phyloP scores from a whole-genome alignment of 2,329 filamentous ascomycete species.

The Aspergillus pseudoviridinutans region DNA sequence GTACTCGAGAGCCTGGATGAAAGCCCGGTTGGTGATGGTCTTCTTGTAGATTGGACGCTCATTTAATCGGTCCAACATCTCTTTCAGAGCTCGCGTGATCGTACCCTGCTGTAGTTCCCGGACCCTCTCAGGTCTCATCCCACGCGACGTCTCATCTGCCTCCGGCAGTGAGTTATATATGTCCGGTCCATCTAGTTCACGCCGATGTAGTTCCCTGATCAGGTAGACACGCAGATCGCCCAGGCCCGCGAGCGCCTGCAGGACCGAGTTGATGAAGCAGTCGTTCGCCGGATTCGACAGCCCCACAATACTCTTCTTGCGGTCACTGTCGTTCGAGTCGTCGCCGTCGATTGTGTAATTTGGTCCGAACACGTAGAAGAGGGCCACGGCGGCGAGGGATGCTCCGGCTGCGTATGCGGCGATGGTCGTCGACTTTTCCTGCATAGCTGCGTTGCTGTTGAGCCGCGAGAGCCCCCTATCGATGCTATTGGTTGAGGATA shows the following conservation, averaged over 20 bases:
- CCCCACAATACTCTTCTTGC: slow-evolving; percentile 85
- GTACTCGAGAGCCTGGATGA: slow-evolving; percentile 76
- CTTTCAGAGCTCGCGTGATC: slow-evolving; percentile 83
- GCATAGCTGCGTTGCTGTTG: slow-evolving; percentile 52
- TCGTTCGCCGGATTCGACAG: slow-evolving; percentile 89
- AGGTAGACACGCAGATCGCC: slow-evolving; percentile 86
- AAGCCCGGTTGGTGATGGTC: slow-evolving; percentile 81
- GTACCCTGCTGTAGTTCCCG: slow-evolving; percentile 69
- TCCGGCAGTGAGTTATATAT: slow-evolving; percentile 65
- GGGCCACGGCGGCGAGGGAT: slow-evolving; percentile 86
- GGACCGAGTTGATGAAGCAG: slow-evolving; percentile 93
- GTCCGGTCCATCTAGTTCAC: slow-evolving; percentile 71
- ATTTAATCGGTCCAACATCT: slow-evolving; percentile 87
- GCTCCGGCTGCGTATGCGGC: slow-evolving; percentile 93
- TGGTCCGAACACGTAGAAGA: slow-evolving; percentile 97
- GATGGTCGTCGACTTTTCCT: slow-evolving; percentile 75
- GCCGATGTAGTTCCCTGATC: slow-evolving; percentile 83
- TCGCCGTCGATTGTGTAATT: slow-evolving; percentile 92
- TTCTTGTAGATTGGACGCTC: slow-evolving; percentile 92
- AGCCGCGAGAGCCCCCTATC: neutral
- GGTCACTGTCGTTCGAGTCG: slow-evolving; percentile 53
- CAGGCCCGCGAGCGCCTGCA: slow-evolving; percentile 87
- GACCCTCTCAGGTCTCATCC: slow-evolving; percentile 45
- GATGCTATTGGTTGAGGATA: neutral
- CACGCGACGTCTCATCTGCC: slow-evolving; percentile 35